Conservation (phyloP, 2,329 filamentous ascomycete genomes). For the Rugonectria rugulosa region DNA sequence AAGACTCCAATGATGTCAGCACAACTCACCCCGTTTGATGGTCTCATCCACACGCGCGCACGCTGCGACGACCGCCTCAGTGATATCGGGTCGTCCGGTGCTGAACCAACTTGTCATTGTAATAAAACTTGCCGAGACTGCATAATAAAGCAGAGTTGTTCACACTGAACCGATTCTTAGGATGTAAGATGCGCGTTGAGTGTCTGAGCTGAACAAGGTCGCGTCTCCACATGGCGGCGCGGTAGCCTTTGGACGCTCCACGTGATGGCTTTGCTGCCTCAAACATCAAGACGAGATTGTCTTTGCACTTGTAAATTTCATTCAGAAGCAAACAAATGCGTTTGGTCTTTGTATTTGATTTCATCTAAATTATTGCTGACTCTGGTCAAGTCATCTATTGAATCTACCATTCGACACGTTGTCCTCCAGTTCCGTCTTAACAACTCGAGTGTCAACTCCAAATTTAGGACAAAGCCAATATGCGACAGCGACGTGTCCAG, state of each 20-base stretch:
- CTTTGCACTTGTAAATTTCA: no score
- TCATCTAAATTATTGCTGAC: no score
- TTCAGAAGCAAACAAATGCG: no score
- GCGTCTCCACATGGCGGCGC: slow-evolving; percentile 36
- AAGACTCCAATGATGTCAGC: slow-evolving; percentile 5
- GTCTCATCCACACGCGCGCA: slow-evolving; percentile 51
- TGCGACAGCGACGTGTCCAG: no score
- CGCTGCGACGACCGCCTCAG: slow-evolving; percentile 49
- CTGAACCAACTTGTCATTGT: slow-evolving; percentile 51
- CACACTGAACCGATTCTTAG: not conserved
- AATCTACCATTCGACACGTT: no score
- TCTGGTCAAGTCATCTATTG: no score
- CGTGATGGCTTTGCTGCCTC: slow-evolving; percentile 2
- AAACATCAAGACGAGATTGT: no score
- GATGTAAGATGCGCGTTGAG: slow-evolving; percentile 5
- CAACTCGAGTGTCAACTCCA: no score
- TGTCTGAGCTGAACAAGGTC: not conserved
- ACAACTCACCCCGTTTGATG: slow-evolving; percentile 43
- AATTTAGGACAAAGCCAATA: no score
- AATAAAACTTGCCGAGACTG: not conserved
- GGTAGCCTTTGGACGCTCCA: slow-evolving; percentile 16
- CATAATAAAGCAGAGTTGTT: not conserved
- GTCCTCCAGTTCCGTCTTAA: no score
- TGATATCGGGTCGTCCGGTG: slow-evolving; percentile 48
- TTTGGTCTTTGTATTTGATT: no score